phyloP scores from a whole-genome alignment of 768 basidiomycete species.

The Tricholoma flavovirens region DNA sequence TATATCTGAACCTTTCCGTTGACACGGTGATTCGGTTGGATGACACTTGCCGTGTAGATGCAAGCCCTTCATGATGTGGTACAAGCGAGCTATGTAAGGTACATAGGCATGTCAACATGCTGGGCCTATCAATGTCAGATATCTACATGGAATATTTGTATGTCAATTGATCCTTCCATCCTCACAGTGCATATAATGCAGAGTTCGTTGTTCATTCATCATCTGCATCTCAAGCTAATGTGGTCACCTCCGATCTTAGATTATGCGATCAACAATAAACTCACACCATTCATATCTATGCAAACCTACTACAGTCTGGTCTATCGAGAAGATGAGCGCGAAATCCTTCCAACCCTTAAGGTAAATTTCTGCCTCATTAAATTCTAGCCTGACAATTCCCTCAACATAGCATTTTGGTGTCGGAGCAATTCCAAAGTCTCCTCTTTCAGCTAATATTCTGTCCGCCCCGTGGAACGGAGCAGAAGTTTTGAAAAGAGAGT shows the following conservation, averaged over 20 bases:
- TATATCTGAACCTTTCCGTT: constrained; percentile 9
- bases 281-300: constrained; percentile 60
- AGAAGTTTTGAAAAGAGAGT: constrained; percentile 30
- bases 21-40: neutral
- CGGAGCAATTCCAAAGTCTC: constrained; percentile 54
- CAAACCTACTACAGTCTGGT: constrained; percentile 38
- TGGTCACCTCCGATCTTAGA: constrained; percentile 24
- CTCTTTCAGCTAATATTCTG: constrained; percentile 43
- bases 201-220: constrained; percentile 24
- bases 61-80: constrained; percentile 65
- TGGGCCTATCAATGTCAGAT: constrained; percentile 46
- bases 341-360: constrained; percentile 54
- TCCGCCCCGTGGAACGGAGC: constrained; percentile 29
- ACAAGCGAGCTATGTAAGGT: constrained; percentile 52
- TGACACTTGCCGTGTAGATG: constrained; percentile 33
- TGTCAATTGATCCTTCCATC: neutral
- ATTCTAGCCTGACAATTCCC: neutral
- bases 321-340: constrained; percentile 59
- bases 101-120: constrained; percentile 51
- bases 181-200: constrained; percentile 48
- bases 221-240: neutral
- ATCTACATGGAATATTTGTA: neutral
- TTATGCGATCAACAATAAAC: constrained; percentile 50
- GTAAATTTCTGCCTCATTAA: constrained; percentile 14
- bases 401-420: constrained; percentile 42